Base-by-base conservation (phyloP, 2,329 filamentous ascomycete species). In the Nigrograna mackinnonii region DNA sequence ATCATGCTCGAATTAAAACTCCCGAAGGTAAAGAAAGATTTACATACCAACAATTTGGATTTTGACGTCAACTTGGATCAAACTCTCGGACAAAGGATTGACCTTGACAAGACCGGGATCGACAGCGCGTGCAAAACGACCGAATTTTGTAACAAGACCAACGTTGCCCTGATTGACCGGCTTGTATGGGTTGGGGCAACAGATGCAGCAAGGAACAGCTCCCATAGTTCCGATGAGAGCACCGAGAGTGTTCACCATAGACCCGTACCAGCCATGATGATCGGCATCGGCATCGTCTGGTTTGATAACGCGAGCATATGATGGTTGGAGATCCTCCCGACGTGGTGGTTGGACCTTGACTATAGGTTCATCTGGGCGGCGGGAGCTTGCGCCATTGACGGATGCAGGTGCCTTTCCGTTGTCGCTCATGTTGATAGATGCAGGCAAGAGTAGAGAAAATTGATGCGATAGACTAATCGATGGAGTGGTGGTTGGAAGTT, bases 91-190 rank as follows among this genome's bases (percentile, higher is more conserved):
- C 41, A 97, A 83, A 3, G 92, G 92, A 75, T 99, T 99, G 78
- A 99, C 85, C 78, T 95, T 95, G 71, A 97, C 90, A 22, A 99
- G 85, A 67, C 94, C 94, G 2, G 94, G 94, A 69, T 99, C 94
- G 54, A 97, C 92, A 9, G 94, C 91, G 70, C 91, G 88, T 71
- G 95, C 89, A 75, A 99, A 97, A 52, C 85, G 80, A 57, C 94
- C 94, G 56, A 99, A 99, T 72, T 92, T 95, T 64, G 91, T 96
- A 66, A 99, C 86, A 33, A 99, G 80, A 47, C 94, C 94, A 36
- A 99, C 94, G 57, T 96, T 91, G 58, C 94, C 94, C 75, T 97
- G 94, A 42, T 81, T 76, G 46, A 99, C 92, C 35, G 84, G 85
- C 76, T 95, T 95, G 80, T 91, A 97, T 3, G 92, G 94, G 74